Conservation (phyloP, 305 asterid genomes). For the Fraxinus platypoda region DNA sequence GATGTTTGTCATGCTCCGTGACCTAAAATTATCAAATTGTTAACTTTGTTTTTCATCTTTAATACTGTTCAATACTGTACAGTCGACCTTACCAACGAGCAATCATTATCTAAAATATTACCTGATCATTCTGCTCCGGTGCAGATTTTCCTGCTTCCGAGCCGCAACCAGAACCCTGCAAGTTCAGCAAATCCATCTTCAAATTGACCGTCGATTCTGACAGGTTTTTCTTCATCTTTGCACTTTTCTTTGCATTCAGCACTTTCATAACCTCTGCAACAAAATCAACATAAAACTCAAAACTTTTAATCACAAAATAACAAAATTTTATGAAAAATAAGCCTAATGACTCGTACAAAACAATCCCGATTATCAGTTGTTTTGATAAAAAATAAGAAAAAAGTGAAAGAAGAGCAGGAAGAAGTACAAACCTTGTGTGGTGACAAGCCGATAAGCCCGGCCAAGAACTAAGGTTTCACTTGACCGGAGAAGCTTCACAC, state of each 20-base stretch:
- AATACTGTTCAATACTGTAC: neutral
- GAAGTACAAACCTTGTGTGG: slow-evolving; percentile 69
- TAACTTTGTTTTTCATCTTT: neutral
- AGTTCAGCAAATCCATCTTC: too few species aligned
- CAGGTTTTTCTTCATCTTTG: slow-evolving; percentile 56
- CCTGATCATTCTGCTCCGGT: slow-evolving; percentile 42
- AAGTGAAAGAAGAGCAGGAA: neutral
- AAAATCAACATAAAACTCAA: neutral
- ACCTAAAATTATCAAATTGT: slow-evolving; percentile 31
- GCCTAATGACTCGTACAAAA: neutral
- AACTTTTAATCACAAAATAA: neutral
- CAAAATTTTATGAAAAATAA: neutral
- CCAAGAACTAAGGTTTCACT: slow-evolving; percentile 70
- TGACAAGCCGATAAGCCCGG: slow-evolving; percentile 81
- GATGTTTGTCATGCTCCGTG: slow-evolving; percentile 35
- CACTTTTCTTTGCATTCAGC: slow-evolving; percentile 71
- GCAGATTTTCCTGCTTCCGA: slow-evolving; percentile 35
- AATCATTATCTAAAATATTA: neutral
- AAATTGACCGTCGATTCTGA: slow-evolving; percentile 10
- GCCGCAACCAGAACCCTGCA: slow-evolving; percentile 28
- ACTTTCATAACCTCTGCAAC: slow-evolving; percentile 75
- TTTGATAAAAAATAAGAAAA: too few species aligned
- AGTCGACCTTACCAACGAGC: too few species aligned
- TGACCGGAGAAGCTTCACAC: slow-evolving; percentile 86
- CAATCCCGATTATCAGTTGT: neutral